These are phyloP conservation scores for Citrus inodora DNA, from an alignment of 345 rosid species.

Conservation along the genomic window DNA sequence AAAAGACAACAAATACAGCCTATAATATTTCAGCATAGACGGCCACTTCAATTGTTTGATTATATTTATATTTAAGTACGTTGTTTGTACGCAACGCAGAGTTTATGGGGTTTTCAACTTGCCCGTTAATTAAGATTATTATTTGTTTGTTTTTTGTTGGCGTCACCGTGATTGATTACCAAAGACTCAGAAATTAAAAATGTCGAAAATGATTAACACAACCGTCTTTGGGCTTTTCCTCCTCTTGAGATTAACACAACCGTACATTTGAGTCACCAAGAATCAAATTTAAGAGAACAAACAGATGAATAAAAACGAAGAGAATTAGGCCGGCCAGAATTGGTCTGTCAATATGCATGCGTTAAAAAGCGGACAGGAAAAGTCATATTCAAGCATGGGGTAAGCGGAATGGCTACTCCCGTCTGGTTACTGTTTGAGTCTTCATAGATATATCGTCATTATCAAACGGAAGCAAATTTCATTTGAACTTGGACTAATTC, in stretches of 20 bases:
- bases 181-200: neutral
- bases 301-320: neutral
- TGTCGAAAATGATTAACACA: neutral
- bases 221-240: neutral
- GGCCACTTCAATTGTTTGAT: neutral
- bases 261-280: neutral
- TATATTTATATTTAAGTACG: neutral
- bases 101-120: neutral
- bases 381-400: too few relatives aligned
- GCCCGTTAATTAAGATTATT: neutral
- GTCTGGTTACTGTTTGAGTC: neutral
- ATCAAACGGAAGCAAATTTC: neutral
- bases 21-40: neutral
- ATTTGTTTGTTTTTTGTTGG: too few relatives aligned
- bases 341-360: neutral
- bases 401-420: neutral
- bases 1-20: neutral
- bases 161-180: neutral
- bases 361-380: neutral
- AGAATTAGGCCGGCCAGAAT: neutral
- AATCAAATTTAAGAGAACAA: neutral
- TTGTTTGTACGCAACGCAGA: neutral
- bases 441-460: too few relatives aligned
- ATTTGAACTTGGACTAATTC: too few relatives aligned
- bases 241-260: neutral